Conservation (phyloP, 495 filamentous ascomycete genomes). For the Tuber brumale region DNA sequence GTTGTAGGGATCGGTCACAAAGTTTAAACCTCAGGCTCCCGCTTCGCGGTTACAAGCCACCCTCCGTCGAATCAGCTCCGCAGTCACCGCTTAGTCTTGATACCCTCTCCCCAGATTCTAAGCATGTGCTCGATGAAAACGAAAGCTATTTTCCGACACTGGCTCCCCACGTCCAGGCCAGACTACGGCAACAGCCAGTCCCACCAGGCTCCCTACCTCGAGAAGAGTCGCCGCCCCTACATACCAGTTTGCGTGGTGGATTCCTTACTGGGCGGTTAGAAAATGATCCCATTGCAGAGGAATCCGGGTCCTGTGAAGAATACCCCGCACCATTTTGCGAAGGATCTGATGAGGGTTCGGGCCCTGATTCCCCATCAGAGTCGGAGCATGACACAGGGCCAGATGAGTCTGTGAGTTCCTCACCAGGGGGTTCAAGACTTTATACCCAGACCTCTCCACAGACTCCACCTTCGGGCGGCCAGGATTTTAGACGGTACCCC, state of each 20-base stretch:
- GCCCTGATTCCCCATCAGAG: slow-evolving; percentile 19
- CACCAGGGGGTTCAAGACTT: slow-evolving; percentile 7
- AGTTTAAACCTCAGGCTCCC: slow-evolving; percentile 8
- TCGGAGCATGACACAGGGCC: not conserved
- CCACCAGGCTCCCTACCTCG: slow-evolving; percentile 13
- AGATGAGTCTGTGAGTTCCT: not conserved
- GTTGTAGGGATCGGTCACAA: slow-evolving; percentile 2
- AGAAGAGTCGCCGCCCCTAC: not conserved
- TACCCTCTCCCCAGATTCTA: slow-evolving; percentile 31
- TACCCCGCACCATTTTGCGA: slow-evolving; percentile 16
- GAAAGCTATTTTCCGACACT: slow-evolving; percentile 30
- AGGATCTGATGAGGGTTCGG: slow-evolving; percentile 14
- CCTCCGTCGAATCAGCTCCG: slow-evolving; percentile 26
- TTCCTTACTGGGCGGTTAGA: not conserved
- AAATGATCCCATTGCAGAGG: slow-evolving; percentile 7
- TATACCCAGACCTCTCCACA: slow-evolving; percentile 12
- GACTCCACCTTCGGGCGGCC: slow-evolving; percentile 9
- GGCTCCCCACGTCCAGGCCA: slow-evolving; percentile 18
- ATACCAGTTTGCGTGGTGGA: not conserved
- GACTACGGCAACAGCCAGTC: slow-evolving; percentile 17
- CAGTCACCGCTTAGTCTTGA: slow-evolving; percentile 22
- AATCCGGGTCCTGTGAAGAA: slow-evolving; percentile 23
- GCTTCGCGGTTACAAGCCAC: slow-evolving; percentile 28
- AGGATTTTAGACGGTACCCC: slow-evolving; percentile 18
- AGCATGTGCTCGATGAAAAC: slow-evolving; percentile 31